Percentiles rank a stretch among this genome's conserved stretches.
These are phyloP conservation scores for Porphyrellus cyaneotinctus DNA, from an alignment of 768 basidiomycete genomes.

Conservation along the genomic window DNA sequence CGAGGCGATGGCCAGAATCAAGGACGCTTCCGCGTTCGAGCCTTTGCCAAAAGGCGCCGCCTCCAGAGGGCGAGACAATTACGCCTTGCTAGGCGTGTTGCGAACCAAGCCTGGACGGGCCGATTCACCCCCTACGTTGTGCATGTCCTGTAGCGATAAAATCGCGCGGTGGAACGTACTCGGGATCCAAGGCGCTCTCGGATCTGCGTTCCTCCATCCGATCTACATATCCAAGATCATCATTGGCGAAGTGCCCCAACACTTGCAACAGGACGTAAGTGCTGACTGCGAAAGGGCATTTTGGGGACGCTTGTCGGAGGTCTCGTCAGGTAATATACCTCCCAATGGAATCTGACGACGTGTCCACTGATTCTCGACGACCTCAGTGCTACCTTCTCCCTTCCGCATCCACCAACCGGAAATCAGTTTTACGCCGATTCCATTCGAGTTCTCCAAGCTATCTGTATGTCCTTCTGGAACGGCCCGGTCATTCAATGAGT, in stretches of 20 bases:
- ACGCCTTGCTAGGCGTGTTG: conserved; percentile 66
- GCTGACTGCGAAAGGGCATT: conserved; percentile 71
- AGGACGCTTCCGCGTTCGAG: conserved; percentile 42
- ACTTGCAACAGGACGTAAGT: conserved; percentile 37
- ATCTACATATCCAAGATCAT: conserved; percentile 64
- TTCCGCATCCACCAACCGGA: conserved; percentile 49
- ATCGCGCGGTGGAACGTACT: conserved; percentile 82
- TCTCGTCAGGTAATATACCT: conserved; percentile 37
- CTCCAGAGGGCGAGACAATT: conserved; percentile 78
- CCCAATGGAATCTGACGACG: neutral
- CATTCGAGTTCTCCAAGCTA: conserved; percentile 55
- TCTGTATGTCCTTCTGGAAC: conserved; percentile 33
- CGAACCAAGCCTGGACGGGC: conserved; percentile 94
- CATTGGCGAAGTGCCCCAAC: conserved; percentile 62
- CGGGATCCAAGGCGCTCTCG: conserved; percentile 83
- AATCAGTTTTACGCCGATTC: conserved; percentile 54
- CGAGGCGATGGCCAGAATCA: conserved; percentile 63
- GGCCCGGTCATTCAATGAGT: conserved; percentile 61
- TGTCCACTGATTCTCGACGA: neutral
- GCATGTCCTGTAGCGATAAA: conserved; percentile 95
- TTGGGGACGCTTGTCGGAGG: conserved; percentile 46
- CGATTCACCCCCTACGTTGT: conserved; percentile 77
- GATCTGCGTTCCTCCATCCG: conserved; percentile 50
- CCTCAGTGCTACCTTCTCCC: conserved; percentile 42
- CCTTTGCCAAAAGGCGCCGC: conserved; percentile 36